Percentiles rank a stretch among this genome's conserved stretches.
Evolutionary conservation across 345 rosid species (phyloP).

Genomic region (Pugionium dolabratum): DNA sequence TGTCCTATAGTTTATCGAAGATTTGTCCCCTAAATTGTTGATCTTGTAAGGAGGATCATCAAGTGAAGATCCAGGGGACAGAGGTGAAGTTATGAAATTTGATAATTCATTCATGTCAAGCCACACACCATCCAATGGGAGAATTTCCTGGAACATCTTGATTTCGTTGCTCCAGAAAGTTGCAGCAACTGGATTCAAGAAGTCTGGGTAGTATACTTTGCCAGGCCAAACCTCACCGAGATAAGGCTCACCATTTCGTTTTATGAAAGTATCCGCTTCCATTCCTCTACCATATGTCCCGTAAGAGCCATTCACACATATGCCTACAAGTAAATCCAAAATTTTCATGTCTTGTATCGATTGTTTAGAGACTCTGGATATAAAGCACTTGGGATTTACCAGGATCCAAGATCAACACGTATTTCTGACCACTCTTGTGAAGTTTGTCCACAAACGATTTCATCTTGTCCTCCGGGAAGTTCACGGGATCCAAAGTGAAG

Average conservation of each 20-base stretch:
- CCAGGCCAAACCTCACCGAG: conserved; percentile 79
- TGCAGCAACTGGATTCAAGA: conserved; percentile 50
- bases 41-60: conserved; percentile 77
- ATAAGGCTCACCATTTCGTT: conserved; percentile 57
- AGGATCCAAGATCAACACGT: conserved; percentile 66
- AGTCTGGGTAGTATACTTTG: conserved; percentile 65
- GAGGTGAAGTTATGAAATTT: conserved; percentile 56
- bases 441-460: conserved; percentile 46
- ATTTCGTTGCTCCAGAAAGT: conserved; percentile 64
- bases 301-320: conserved; percentile 52
- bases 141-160: conserved; percentile 47
- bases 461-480: conserved; percentile 57
- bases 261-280: conserved; percentile 61
- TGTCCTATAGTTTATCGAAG: conserved; percentile 46
- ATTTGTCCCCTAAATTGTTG: conserved; percentile 48
- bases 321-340: conserved; percentile 44
- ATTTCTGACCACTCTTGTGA: conserved; percentile 67
- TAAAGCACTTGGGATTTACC: conserved; percentile 44
- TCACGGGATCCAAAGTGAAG: conserved; percentile 68
- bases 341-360: not conserved
- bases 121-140: conserved; percentile 74
- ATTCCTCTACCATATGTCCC: conserved; percentile 61
- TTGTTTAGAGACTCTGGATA: not conserved
- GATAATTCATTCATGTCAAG: conserved; percentile 79
- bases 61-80: conserved; percentile 44